Base-by-base conservation (phyloP, 75 land plant genomes). In the Pinus tabuliformis region DNA sequence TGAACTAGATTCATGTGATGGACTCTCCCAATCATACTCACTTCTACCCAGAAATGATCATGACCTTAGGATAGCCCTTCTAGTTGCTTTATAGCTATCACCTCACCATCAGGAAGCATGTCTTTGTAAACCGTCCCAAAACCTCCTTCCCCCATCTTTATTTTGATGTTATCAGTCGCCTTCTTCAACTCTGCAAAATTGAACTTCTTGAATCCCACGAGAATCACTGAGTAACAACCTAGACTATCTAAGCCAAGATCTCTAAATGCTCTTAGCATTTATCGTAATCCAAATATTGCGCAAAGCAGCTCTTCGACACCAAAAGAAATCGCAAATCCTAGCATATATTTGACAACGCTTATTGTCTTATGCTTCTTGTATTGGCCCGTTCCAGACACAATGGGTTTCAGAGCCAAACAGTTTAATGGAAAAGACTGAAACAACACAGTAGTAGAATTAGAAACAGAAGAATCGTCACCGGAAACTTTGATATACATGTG, bases 141-240 rank as follows among this genome's bases (percentile, higher is more conserved):
- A 0, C 78, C 78, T 56, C 85, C 85, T 9, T 58, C 70, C n/a
- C 83, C 85, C 17, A 83, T 76, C 8, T 64, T 64, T 33, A 36
- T 64, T 15, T 64, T 64, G 39, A 64, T 33, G 33, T 64, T 14
- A 28, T 64, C 39, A 0, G 68, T 64, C 1, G 39, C 68, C 6
- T 42, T 42, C 36, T 71, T 62, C 74, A 83, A 61, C 3, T 80
- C 74, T 20, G 76, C 56, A 26, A 57, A 80, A 15, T 66, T 66
- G 57, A 77, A 81, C 66, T 75, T 77, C 28, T 61, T 64, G 6
- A 79, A 79, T 37, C 6, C 49, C 49, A 6, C 49, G 0, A 6
- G 49, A 6, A 42, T 42, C 49, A 6, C 49, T 42, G 49, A 42
- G 49, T 42, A 42, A 5, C 30, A 1, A 1, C 49, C 49, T 42